phyloP scores from a whole-genome alignment of 176 grass and related monocot species.

The Themeda triandra region DNA sequence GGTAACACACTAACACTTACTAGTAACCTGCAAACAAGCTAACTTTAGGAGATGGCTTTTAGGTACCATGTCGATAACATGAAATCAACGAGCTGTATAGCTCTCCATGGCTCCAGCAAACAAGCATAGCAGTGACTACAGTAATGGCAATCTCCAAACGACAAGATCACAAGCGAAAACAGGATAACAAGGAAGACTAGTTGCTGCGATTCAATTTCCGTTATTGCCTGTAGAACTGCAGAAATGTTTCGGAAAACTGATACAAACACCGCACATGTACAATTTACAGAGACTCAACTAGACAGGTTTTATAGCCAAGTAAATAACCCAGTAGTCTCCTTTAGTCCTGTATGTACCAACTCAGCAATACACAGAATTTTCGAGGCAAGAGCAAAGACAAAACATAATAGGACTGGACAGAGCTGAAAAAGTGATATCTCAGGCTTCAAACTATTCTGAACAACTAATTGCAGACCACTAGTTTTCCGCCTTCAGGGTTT shows the following conservation, averaged over 20 bases:
- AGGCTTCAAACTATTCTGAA: not conserved
- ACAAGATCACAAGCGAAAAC: not conserved
- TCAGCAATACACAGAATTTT: conserved; percentile 42
- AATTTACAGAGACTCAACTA: conserved; percentile 46
- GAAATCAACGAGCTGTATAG: too few species aligned
- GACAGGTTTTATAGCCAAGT: conserved; percentile 14
- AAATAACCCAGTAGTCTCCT: not conserved
- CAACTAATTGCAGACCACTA: not conserved
- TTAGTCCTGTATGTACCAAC: conserved; percentile 27
- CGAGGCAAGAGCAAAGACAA: not conserved
- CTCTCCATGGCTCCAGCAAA: not conserved
- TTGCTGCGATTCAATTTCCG: not conserved
- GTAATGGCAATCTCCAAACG: not conserved
- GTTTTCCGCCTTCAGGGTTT: conserved; percentile 36
- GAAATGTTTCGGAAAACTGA: not conserved
- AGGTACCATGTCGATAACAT: not conserved
- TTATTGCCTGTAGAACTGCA: not conserved
- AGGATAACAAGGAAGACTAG: not conserved
- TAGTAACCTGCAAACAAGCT: not conserved
- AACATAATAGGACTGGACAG: conserved; percentile 10
- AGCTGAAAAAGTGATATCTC: not conserved
- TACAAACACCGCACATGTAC: conserved; percentile 39
- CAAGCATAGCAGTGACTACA: too few species aligned
- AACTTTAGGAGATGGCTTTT: too few species aligned
- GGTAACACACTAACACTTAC: not conserved